A percentile compares a stretch with the other conserved stretches of the same genome.
phyloP scores from a whole-genome alignment of 495 filamentous ascomycete species.

The Hypoxylon lenormandii region DNA sequence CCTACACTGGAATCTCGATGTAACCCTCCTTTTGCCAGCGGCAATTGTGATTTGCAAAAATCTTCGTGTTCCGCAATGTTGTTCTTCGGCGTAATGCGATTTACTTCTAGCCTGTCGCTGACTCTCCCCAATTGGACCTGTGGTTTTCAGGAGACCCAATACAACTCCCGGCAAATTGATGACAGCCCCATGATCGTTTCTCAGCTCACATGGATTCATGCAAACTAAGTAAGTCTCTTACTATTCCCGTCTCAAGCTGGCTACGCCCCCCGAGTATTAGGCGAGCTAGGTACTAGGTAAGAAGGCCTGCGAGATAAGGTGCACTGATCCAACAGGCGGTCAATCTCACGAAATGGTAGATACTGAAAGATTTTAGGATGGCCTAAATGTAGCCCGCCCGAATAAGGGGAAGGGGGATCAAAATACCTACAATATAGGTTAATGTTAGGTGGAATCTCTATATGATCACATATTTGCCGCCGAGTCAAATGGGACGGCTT shows the following conservation, averaged over 20 bases:
- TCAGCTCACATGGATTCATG: slow-evolving; percentile 34
- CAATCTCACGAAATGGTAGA: slow-evolving; percentile 16
- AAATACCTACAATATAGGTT: too few species aligned
- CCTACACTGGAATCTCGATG: slow-evolving; percentile 40
- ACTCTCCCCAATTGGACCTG: slow-evolving; percentile 7
- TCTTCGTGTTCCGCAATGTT: slow-evolving; percentile 8
- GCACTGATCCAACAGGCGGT: slow-evolving; percentile 28
- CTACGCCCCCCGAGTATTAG: not conserved
- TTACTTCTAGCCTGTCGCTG: slow-evolving; percentile 10
- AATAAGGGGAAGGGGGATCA: too few species aligned
- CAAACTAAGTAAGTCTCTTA: slow-evolving; percentile 29
- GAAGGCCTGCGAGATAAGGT: slow-evolving; percentile 8
- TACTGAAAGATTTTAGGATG: not conserved
- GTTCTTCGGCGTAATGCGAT: slow-evolving; percentile 1
- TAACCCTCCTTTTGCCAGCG: slow-evolving; percentile 36
- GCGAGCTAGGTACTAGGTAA: not conserved
- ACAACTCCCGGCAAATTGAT: slow-evolving; percentile 27
- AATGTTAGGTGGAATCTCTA: too few species aligned
- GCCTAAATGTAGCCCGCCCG: not conserved
- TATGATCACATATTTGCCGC: too few species aligned
- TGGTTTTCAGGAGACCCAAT: slow-evolving; percentile 2
- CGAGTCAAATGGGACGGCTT: too few species aligned
- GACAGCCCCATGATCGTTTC: slow-evolving; percentile 12
- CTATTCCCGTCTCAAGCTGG: slow-evolving; percentile 17
- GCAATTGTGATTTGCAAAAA: slow-evolving; percentile 40